Base-by-base conservation (phyloP, 2,329 filamentous ascomycete species). In the Cordyceps tenuipes region DNA sequence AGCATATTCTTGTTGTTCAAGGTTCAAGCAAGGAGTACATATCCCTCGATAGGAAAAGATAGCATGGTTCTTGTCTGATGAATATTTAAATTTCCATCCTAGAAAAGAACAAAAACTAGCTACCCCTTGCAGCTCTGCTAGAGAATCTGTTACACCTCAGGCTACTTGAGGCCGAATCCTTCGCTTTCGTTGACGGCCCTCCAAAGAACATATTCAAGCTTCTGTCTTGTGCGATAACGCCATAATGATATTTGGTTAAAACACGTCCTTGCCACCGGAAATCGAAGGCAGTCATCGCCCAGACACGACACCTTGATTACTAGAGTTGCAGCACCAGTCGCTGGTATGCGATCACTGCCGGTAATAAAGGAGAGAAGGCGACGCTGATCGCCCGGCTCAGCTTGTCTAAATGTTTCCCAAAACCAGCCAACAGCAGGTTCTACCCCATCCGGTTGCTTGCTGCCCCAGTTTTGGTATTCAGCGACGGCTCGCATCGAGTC, bases 161-260 rank as follows among this genome's bases (percentile, higher is more conserved):
- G n/a, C 21, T 59, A 93, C 71, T 92, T 94, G 71, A 97, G 78
- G 36, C 91, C 91, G 79, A 97, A 97, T 3, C 92, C 92, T 71
- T 96, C 91, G 68, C 91, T 95, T 72, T 92, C 91, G 64, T 84
- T 78, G n/a, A 96, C 91, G 4, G 92, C 92, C 63, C 84, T 82
- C 91, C 91, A 96, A 36, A 97, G 76, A 76, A 86, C 85, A 56
- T 73, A 75, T 71, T 90, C 87, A 62, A 96, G 71, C 65, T 82
- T 86, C 68, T 85, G 80, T 65, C 80, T 83, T 3, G 82, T 84
- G 41, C 73, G 70, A 72, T 93, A 96, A 50, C 84, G 81, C 75
- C 87, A 93, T 61, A 97, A 75, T 5, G 87, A 86, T 64, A 97
- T 69, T 71, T 87, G 84, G 70, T 96, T 96, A 75, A 97, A 97